Base-by-base conservation (phyloP, 1,284 basidiomycete species). In the Ganoderma leucocontextum region DNA sequence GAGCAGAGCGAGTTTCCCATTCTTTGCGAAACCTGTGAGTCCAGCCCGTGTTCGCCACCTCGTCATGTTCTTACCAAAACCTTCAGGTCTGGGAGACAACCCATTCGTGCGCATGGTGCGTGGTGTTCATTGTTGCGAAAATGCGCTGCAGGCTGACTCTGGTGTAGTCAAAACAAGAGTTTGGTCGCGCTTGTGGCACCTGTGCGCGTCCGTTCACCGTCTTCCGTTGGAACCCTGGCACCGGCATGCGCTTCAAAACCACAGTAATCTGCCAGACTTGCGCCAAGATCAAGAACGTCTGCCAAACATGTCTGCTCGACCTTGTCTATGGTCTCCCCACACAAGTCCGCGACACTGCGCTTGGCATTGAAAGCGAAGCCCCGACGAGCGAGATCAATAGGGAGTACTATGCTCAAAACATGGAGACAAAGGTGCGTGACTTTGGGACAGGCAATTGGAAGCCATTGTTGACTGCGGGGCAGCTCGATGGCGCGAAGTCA, bases 201-300 rank as follows among this genome's bases (percentile, higher is more conserved):
- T 99, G 98, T 78, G 95, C 95, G 15, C 89, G 97, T 57, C 93
- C 96, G 7, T 98, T 98, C 82, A 98, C 97, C 64, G 94, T 99
- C 74, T 99, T 99, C 82, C 92, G 96, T 59, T 99, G 98, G 98
- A 97, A 98, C 76, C 97, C 98, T 1, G 98, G 98, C 62, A 84
- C 89, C 17, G 97, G 96, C 53, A 93, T 91, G 78, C 91, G 98
- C 52, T 98, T 91, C 89, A 99, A 99, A 85, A 95, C 96, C 75
- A 99, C 98, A 5, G 97, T 99, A 72, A 92, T 99, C 73, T 99
- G 98, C 82, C 96, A 98, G 79, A 99, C 98, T 0, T 99, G 98
- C 76, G 95, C 97, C 47, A 99, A 98, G 85, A 93, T 98, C 75
- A 98, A 99, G 86, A 98, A 99, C 77, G 95, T 98, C 53, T 99